Percentiles rank a stretch among this genome's conserved stretches.
These are phyloP conservation scores for Paratinospora sagittata DNA, from an alignment of 164 flowering plant genomes.

Conservation along the genomic window DNA sequence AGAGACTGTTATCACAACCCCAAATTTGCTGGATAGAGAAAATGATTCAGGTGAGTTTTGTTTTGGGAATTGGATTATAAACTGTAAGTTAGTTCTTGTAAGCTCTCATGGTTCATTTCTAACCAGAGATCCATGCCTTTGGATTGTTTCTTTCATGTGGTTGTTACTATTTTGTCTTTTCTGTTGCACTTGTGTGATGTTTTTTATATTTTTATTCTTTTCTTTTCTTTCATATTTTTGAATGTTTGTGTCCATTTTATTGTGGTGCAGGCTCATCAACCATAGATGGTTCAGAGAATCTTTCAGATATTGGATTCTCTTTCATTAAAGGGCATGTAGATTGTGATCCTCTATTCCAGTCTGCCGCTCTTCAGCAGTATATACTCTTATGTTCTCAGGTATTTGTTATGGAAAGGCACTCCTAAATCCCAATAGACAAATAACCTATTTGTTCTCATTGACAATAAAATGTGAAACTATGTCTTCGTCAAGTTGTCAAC, in stretches of 20 bases:
- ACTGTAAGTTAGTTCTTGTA: constrained; percentile 7
- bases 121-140: background rate
- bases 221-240: background rate
- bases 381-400: constrained; percentile 88
- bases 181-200: background rate
- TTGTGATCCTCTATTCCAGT: constrained; percentile 56
- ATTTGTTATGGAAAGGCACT: constrained; percentile 6
- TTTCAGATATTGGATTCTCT: constrained; percentile 33
- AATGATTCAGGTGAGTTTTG: constrained; percentile 17
- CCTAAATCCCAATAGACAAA: background rate
- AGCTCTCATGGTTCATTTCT: background rate
- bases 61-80: background rate
- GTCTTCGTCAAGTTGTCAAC: background rate
- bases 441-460: background rate
- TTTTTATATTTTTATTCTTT: background rate
- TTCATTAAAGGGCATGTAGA: constrained; percentile 28
- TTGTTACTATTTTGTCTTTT: background rate
- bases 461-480: background rate
- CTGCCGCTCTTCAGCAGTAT: constrained; percentile 68
- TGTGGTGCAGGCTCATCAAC: constrained; percentile 11
- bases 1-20: constrained; percentile 16
- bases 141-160: background rate
- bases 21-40: constrained; percentile 27
- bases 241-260: background rate
- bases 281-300: constrained; percentile 16